A percentile compares a stretch with the other conserved stretches of the same genome.
phyloP scores from a whole-genome alignment of 2,329 filamentous ascomycete genomes.

The Pseudocercospora ulei region DNA sequence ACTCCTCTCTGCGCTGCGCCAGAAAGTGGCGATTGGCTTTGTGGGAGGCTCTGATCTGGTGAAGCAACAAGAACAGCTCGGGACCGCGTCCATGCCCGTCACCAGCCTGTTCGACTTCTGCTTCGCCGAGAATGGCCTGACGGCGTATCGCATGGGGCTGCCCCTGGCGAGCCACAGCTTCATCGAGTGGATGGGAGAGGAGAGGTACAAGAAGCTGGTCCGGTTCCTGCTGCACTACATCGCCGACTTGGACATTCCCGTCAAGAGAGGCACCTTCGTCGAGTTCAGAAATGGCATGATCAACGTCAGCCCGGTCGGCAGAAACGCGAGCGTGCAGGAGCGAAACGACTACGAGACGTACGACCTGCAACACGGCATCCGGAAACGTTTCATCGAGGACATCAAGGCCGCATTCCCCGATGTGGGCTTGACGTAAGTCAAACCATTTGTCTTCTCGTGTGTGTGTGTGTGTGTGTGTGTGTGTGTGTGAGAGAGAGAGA shows the following conservation, averaged over 20 bases:
- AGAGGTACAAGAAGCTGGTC: conserved; percentile 67
- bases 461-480: too few relatives aligned
- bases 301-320: conserved; percentile 72
- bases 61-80: conserved; percentile 96
- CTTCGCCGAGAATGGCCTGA: conserved; percentile 95
- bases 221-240: conserved; percentile 71
- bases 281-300: conserved; percentile 90
- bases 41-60: conserved; percentile 84
- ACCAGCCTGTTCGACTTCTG: conserved; percentile 90
- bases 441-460: too few relatives aligned
- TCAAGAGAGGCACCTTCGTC: conserved; percentile 76
- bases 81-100: conserved; percentile 57
- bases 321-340: conserved; percentile 75
- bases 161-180: conserved; percentile 71
- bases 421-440: conserved; percentile 67
- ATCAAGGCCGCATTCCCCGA: conserved; percentile 75
- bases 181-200: conserved; percentile 84
- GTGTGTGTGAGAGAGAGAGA: too few relatives aligned
- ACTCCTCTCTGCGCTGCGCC: conserved; percentile 67
- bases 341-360: conserved; percentile 71
- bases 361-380: conserved; percentile 66
- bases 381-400: conserved; percentile 63
- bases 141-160: conserved; percentile 73
- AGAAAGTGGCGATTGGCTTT: conserved; percentile 81
- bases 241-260: conserved; percentile 70